A percentile compares a stretch with the other conserved stretches of the same genome.
Conservation (phyloP, 129 eudicot species). For the Sambucus nigra region DNA sequence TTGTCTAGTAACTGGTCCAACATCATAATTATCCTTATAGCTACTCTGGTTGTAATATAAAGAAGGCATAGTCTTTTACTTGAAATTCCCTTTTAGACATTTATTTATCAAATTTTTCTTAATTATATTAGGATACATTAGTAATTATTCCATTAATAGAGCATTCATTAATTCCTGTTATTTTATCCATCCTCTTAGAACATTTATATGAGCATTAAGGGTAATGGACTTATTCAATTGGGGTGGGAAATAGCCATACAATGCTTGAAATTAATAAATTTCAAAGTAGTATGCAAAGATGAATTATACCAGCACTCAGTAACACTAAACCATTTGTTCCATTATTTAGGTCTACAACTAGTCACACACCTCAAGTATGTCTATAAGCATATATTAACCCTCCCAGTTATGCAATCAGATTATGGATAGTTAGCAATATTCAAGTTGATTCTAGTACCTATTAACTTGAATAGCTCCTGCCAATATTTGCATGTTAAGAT, state of each 20-base stretch:
- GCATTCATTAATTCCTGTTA: not conserved
- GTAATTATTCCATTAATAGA: not conserved
- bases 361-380: constrained; percentile 1
- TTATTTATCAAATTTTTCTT: not conserved
- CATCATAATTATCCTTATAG: not conserved
- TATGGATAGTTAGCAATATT: not conserved
- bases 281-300: not conserved
- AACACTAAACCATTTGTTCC: not conserved
- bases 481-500: not conserved
- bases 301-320: constrained; percentile 7
- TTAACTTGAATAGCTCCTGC: not conserved
- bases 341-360: not conserved
- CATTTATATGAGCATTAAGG: not conserved
- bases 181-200: not conserved
- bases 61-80: not conserved
- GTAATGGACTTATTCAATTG: not conserved
- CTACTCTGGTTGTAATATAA: not conserved
- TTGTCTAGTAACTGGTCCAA: not conserved
- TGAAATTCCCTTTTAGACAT: not conserved
- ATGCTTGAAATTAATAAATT: not conserved
- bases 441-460: not conserved
- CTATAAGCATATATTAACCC: constrained; percentile 3
- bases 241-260: not conserved
- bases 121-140: not conserved
- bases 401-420: constrained; percentile 1